phyloP scores from a whole-genome alignment of 2,329 filamentous ascomycete species.

The Colletotrichum phormii region DNA sequence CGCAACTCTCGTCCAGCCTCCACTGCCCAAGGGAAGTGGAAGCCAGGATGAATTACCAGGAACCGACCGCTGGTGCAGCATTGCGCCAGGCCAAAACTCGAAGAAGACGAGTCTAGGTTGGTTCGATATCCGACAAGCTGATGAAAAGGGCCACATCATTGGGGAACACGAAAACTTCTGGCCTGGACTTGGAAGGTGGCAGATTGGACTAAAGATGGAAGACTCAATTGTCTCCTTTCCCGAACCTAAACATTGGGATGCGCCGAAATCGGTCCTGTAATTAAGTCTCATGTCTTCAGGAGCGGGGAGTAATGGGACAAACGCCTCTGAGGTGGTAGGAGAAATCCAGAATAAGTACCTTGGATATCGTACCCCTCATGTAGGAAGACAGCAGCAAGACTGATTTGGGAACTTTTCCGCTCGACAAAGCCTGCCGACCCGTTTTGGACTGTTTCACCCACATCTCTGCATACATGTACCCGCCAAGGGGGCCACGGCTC shows the following conservation, averaged over 20 bases:
- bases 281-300: too few relatives aligned
- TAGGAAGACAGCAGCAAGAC: neutral
- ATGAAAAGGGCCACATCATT: slow-evolving; percentile 42
- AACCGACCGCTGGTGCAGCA: slow-evolving; percentile 58
- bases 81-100: slow-evolving; percentile 46
- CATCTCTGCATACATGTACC: too few relatives aligned
- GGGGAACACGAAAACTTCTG: slow-evolving; percentile 56
- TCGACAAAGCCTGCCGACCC: neutral
- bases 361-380: neutral
- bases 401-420: neutral
- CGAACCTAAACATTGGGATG: slow-evolving; percentile 38
- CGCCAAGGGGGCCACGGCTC: neutral
- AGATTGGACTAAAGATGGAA: slow-evolving; percentile 54
- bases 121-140: slow-evolving; percentile 58
- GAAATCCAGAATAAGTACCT: neutral
- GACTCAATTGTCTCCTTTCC: slow-evolving; percentile 46
- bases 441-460: neutral
- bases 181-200: slow-evolving; percentile 59
- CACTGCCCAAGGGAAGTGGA: slow-evolving; percentile 54
- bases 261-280: slow-evolving; percentile 42
- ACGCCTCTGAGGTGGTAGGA: neutral
- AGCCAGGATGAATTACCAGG: slow-evolving; percentile 56
- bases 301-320: neutral
- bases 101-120: slow-evolving; percentile 53
- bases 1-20: slow-evolving; percentile 59